Evolutionary conservation across 805 yeast species (phyloP).

Genomic region (Pichia cabralensis): DNA sequence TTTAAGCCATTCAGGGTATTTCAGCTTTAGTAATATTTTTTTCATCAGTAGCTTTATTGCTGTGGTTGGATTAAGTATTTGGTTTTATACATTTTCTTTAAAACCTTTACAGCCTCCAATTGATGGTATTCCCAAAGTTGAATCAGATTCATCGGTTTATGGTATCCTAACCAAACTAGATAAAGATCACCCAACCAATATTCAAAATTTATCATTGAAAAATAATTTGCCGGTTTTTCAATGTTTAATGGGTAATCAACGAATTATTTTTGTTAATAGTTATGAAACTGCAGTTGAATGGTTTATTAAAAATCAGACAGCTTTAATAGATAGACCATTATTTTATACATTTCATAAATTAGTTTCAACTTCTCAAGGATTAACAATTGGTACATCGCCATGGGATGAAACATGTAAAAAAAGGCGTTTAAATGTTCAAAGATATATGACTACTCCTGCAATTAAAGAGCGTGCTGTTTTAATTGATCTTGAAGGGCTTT

Average conservation of each 20-base stretch:
- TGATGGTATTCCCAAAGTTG: constrained; percentile 23
- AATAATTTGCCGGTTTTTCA: constrained; percentile 21
- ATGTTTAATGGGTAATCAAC: constrained; percentile 16
- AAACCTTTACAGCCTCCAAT: constrained; percentile 16
- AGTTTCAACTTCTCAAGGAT: constrained; percentile 24
- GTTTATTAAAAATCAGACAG: constrained; percentile 16
- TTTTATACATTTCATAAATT: constrained; percentile 17
- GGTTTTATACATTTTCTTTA: constrained; percentile 12
- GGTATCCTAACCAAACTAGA: constrained; percentile 25
- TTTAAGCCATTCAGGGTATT: too few relatives aligned
- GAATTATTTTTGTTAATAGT: constrained; percentile 14
- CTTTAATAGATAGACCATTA: constrained; percentile 15
- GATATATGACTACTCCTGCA: constrained; percentile 30
- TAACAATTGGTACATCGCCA: constrained; percentile 35
- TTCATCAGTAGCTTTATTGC: neutral
- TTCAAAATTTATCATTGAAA: constrained; percentile 22
- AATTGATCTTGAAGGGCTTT: constrained; percentile 26
- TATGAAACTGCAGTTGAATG: constrained; percentile 13
- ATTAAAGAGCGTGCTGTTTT: constrained; percentile 25
- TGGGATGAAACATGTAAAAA: constrained; percentile 30
- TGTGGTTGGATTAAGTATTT: constrained; percentile 1
- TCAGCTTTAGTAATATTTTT: too few relatives aligned
- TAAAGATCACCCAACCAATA: constrained; percentile 24
- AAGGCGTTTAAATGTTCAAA: constrained; percentile 29
- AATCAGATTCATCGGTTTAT: constrained; percentile 22